Conservation (phyloP, 2,329 filamentous ascomycete species). For the Aspergillus sp. region DNA sequence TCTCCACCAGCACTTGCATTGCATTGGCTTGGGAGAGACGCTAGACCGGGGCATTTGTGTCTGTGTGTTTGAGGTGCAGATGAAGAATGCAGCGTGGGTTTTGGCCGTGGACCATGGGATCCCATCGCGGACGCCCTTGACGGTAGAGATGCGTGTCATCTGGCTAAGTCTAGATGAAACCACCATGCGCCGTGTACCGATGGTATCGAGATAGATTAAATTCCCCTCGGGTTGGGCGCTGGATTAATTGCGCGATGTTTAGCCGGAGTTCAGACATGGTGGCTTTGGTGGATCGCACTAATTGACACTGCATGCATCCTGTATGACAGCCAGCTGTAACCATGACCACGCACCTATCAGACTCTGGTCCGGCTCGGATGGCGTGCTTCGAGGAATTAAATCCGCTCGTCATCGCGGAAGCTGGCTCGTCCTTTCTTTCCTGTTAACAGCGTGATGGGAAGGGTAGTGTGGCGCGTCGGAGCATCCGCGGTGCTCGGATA, state of each 20-base stretch:
- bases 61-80: background rate
- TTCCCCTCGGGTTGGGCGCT: background rate
- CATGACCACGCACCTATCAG: background rate
- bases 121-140: too few relatives aligned
- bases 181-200: background rate
- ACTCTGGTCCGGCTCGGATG: background rate
- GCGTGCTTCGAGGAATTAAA: background rate
- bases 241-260: slow-evolving; percentile 1
- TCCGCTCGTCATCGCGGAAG: background rate
- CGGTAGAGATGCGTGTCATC: background rate
- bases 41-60: background rate
- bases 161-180: background rate
- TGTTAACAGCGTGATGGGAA: background rate
- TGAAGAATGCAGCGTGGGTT: background rate
- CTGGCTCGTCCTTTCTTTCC: too few relatives aligned
- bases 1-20: slow-evolving; percentile 1
- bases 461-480: too few relatives aligned
- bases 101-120: background rate
- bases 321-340: background rate
- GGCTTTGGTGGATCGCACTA: background rate
- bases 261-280: background rate
- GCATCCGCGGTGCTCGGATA: background rate
- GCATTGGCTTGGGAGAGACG: background rate
- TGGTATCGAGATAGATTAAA: background rate
- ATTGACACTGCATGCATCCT: background rate